Percentiles rank a stretch among this genome's conserved stretches.
Evolutionary conservation across 139 green algal species (phyloP).

Genomic region (Micromonas commoda): DNA sequence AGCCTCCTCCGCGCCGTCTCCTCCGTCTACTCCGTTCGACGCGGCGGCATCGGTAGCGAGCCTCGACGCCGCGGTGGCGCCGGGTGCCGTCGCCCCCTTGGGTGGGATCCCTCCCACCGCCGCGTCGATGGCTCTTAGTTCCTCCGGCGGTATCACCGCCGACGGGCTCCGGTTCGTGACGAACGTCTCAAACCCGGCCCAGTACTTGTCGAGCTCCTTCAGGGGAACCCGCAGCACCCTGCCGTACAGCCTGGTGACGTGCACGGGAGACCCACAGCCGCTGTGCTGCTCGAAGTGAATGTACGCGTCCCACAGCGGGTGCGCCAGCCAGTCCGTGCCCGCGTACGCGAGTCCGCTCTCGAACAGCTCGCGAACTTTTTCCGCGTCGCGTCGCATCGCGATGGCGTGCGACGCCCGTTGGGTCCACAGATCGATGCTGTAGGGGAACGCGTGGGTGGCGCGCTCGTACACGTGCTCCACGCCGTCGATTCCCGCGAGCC

Average conservation of each 20-base stretch:
- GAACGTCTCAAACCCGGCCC: conserved; percentile 36
- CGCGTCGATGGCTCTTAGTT: conserved; percentile 28
- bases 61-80: neutral
- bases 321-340: conserved; percentile 55
- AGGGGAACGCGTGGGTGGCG: conserved; percentile 54
- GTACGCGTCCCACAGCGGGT: conserved; percentile 73
- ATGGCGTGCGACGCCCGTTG: conserved; percentile 46
- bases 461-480: conserved; percentile 60
- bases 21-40: conserved; percentile 1
- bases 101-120: neutral
- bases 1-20: conserved; percentile 4
- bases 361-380: conserved; percentile 60
- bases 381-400: conserved; percentile 7
- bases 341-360: conserved; percentile 57
- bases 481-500: conserved; percentile 39
- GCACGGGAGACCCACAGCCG: conserved; percentile 7
- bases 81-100: too few species aligned
- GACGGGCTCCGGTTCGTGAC: neutral
- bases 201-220: conserved; percentile 60
- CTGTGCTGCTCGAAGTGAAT: conserved; percentile 50
- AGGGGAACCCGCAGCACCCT: conserved; percentile 54
- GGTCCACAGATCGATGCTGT: conserved; percentile 68
- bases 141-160: conserved; percentile 21
- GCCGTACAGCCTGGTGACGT: conserved; percentile 53
- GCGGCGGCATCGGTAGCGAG: too few species aligned